These are phyloP conservation scores for Globisporangium irregulare DNA, from an alignment of 352 stramenopile genomes.

Conservation along the genomic window DNA sequence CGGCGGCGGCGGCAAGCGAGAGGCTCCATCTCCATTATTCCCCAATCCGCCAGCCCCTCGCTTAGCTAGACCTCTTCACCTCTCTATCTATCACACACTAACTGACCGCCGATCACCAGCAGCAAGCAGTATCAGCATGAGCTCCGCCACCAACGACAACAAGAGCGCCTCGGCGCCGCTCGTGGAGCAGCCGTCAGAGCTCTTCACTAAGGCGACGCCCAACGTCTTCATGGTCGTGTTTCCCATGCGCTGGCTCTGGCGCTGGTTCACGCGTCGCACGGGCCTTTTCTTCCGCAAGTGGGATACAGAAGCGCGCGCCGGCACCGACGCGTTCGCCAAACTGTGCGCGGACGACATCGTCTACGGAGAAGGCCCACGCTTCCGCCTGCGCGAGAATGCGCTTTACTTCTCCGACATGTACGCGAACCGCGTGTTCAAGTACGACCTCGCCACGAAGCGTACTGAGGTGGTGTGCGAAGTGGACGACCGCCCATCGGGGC, in stretches of 20 bases:
- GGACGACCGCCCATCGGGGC: slow-evolving; percentile 47
- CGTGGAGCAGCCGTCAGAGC: background rate
- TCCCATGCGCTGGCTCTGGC: slow-evolving; percentile 29
- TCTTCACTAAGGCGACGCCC: slow-evolving; percentile 23
- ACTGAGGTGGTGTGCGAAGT: slow-evolving; percentile 41
- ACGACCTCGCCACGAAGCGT: slow-evolving; percentile 37
- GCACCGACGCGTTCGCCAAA: slow-evolving; percentile 29
- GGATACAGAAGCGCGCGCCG: slow-evolving; percentile 13
- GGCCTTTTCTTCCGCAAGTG: slow-evolving; percentile 13
- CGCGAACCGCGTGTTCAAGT: slow-evolving; percentile 54
- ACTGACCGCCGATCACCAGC: background rate
- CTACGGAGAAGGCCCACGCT: slow-evolving; percentile 60
- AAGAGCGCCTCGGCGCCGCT: background rate
- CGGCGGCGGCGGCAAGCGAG: too few relatives aligned
- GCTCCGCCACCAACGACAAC: background rate
- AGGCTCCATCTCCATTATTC: too few relatives aligned
- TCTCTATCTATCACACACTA: background rate
- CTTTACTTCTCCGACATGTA: slow-evolving; percentile 74
- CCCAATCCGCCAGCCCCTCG: too few relatives aligned
- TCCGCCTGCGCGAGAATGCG: slow-evolving; percentile 42
- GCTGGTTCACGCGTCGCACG: slow-evolving; percentile 28
- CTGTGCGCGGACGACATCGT: slow-evolving; percentile 39
- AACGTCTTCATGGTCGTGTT: slow-evolving; percentile 21
- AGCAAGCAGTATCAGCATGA: background rate
- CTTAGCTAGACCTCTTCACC: background rate